Percentiles rank a stretch among this genome's conserved stretches.
Evolutionary conservation across 2,329 filamentous ascomycete species (phyloP).

Genomic region (Aspergillus persii): DNA sequence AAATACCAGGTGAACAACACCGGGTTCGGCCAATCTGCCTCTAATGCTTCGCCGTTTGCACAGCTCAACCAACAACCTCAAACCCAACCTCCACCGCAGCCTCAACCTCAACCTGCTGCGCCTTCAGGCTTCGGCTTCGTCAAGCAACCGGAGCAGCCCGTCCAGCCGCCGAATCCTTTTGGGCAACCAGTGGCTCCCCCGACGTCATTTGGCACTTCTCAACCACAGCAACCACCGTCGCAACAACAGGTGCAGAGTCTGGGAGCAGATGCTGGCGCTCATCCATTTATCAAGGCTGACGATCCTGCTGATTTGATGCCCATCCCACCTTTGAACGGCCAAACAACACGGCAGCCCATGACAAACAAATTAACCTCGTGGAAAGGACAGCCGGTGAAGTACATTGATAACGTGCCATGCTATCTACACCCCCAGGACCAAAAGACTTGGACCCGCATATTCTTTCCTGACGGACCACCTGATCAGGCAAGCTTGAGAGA

Average conservation of each 20-base stretch:
- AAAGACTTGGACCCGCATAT: conserved; percentile 63
- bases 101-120: conserved; percentile 17
- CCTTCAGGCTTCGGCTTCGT: conserved; percentile 31
- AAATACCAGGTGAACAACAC: conserved; percentile 26
- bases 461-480: conserved; percentile 71
- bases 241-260: conserved; percentile 6
- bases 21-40: conserved; percentile 22
- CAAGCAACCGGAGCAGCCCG: conserved; percentile 19
- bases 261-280: conserved; percentile 25
- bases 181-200: conserved; percentile 26
- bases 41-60: conserved; percentile 30
- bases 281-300: conserved; percentile 26
- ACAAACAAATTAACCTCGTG: conserved; percentile 53
- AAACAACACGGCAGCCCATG: conserved; percentile 34
- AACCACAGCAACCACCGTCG: conserved; percentile 8
- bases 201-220: conserved; percentile 30
- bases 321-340: conserved; percentile 37
- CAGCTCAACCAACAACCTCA: conserved; percentile 30
- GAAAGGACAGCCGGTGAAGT: conserved; percentile 63
- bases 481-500: conserved; percentile 43
- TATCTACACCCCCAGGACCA: conserved; percentile 53
- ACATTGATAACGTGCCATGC: conserved; percentile 53
- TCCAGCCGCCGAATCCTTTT: conserved; percentile 29
- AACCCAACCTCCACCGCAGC: neutral
- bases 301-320: conserved; percentile 31